Percentiles rank a stretch among this genome's conserved stretches.
Conservation (phyloP, 1,139 yeast species). For the Zygoascus hellenicus region DNA sequence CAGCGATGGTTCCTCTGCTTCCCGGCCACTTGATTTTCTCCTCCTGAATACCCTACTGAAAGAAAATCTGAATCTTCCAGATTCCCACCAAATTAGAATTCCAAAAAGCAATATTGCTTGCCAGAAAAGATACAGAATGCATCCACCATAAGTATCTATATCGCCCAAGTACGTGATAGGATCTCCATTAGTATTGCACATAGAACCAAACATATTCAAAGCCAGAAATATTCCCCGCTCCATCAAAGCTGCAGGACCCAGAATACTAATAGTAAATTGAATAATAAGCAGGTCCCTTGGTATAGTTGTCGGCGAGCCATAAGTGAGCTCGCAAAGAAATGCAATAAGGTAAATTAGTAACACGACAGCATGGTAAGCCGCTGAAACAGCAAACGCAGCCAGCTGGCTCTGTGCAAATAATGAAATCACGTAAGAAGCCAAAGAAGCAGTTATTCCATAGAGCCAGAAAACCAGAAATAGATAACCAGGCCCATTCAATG, state of each 20-base stretch:
- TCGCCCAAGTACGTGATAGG: conserved; percentile 28
- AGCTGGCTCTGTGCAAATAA: conserved; percentile 32
- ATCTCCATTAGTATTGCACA: conserved; percentile 25
- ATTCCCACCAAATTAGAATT: conserved; percentile 33
- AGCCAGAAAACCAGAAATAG: conserved; percentile 31
- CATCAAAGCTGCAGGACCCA: conserved; percentile 31
- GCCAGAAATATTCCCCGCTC: conserved; percentile 31
- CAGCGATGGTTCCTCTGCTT: not conserved
- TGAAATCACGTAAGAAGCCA: conserved; percentile 31
- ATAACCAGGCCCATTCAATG: conserved; percentile 30
- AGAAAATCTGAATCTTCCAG: conserved; percentile 26
- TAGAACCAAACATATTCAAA: conserved; percentile 33
- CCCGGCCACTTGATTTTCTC: not conserved
- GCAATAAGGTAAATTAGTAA: conserved; percentile 33
- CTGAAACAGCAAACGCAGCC: conserved; percentile 36
- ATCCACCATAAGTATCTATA: conserved; percentile 35
- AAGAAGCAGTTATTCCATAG: conserved; percentile 30
- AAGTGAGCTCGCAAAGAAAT: conserved; percentile 29
- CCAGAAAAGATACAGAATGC: conserved; percentile 31
- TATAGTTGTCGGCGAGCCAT: conserved; percentile 28
- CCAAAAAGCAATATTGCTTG: conserved; percentile 26
- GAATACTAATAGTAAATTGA: conserved; percentile 28
- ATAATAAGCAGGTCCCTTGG: conserved; percentile 23
- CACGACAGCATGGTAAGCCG: conserved; percentile 32
- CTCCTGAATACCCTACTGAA: conserved; percentile 4